These are phyloP conservation scores for Plantago ovata DNA, from an alignment of 257 asterid species.

Conservation along the genomic window DNA sequence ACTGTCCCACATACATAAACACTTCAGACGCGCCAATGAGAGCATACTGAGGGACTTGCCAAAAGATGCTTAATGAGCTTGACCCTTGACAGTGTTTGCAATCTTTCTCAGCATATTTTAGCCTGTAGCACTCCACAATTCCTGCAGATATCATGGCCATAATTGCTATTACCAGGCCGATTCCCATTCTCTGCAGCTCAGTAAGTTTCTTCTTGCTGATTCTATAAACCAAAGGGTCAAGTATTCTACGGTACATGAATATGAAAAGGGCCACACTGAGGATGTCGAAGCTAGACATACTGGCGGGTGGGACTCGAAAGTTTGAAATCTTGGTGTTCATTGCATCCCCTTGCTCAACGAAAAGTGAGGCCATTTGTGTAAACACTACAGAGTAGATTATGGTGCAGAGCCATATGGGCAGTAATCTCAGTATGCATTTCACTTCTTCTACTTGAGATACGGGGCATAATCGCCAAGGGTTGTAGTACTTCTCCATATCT, in stretches of 20 bases:
- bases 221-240: constrained; percentile 52
- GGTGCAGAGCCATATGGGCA: constrained; percentile 98
- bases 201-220: constrained; percentile 54
- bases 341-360: constrained; percentile 93
- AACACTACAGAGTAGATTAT: constrained; percentile 85
- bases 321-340: constrained; percentile 59
- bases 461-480: constrained; percentile 82
- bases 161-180: constrained; percentile 72
- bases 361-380: constrained; percentile 96
- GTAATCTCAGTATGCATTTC: constrained; percentile 68
- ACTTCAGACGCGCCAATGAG: constrained; percentile 89
- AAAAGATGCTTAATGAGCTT: constrained; percentile 79
- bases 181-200: constrained; percentile 93
- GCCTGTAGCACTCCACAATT: constrained; percentile 67
- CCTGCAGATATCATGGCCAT: constrained; percentile 83
- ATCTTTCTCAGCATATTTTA: constrained; percentile 53
- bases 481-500: constrained; percentile 36
- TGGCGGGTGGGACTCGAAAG: constrained; percentile 85
- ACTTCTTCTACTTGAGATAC: constrained; percentile 95
- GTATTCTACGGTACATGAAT: constrained; percentile 64
- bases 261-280: constrained; percentile 76
- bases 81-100: constrained; percentile 75
- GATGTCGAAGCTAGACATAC: constrained; percentile 95
- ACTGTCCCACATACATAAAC: constrained; percentile 88
- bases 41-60: constrained; percentile 93